These are phyloP conservation scores for Phytophthora melonis DNA, from an alignment of 352 stramenopile species.

Conservation along the genomic window DNA sequence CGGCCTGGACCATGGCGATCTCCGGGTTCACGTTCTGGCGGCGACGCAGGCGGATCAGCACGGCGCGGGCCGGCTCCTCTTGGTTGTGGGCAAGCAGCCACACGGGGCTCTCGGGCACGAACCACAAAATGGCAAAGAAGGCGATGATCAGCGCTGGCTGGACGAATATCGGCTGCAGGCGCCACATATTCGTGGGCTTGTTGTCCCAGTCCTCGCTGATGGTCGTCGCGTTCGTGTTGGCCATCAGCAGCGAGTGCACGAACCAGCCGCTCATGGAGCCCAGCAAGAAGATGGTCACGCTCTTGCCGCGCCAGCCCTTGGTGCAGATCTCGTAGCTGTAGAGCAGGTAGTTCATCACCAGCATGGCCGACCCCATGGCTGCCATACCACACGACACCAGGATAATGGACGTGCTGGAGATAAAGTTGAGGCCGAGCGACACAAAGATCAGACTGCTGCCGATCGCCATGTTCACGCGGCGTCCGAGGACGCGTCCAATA, in stretches of 20 bases:
- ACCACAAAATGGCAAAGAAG: constrained; percentile 65
- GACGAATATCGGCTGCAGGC: constrained; percentile 69
- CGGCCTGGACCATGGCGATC: constrained; percentile 59
- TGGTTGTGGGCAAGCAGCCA: constrained; percentile 72
- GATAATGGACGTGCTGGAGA: constrained; percentile 60
- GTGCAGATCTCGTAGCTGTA: constrained; percentile 91
- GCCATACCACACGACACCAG: constrained; percentile 63
- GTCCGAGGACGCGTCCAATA: constrained; percentile 67
- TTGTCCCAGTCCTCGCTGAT: constrained; percentile 48
- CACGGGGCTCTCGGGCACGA: constrained; percentile 83
- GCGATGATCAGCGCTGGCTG: constrained; percentile 65
- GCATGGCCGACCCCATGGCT: constrained; percentile 65
- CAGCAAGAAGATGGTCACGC: constrained; percentile 82
- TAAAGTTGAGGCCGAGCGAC: constrained; percentile 69
- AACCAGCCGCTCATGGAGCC: constrained; percentile 78
- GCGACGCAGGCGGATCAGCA: constrained; percentile 69
- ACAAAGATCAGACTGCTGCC: constrained; percentile 59
- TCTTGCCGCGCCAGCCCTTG: constrained; percentile 89
- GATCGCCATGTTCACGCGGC: constrained; percentile 68
- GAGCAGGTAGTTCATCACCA: constrained; percentile 80
- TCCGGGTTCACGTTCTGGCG: constrained; percentile 78
- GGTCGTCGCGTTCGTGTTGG: constrained; percentile 56
- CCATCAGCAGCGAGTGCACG: constrained; percentile 67
- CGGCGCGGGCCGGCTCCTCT: constrained; percentile 59
- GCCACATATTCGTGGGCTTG: constrained; percentile 68